These are phyloP conservation scores for Puya raimondii DNA, from an alignment of 176 grass and related monocot species.

Conservation along the genomic window DNA sequence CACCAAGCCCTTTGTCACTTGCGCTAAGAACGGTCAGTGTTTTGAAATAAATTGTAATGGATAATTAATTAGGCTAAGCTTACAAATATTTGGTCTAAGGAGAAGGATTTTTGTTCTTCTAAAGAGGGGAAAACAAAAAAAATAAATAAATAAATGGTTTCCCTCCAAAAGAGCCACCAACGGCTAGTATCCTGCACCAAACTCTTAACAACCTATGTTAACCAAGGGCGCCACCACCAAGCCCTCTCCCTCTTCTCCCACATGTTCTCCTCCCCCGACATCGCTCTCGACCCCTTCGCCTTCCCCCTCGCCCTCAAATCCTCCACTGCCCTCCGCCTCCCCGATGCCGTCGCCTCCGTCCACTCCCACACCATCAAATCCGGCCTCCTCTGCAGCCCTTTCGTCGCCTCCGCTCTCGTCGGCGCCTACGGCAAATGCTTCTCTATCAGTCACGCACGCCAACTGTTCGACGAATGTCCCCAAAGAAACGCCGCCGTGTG, in stretches of 20 bases:
- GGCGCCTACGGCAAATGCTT: conserved; percentile 28
- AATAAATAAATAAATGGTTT: background rate
- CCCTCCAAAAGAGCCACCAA: conserved; percentile 16
- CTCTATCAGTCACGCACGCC: conserved; percentile 18
- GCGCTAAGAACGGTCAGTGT: too few species aligned
- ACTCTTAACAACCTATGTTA: conserved; percentile 35
- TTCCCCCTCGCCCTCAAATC: conserved; percentile 65
- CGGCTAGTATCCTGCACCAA: conserved; percentile 44
- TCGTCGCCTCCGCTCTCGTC: conserved; percentile 48
- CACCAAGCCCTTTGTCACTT: too few species aligned
- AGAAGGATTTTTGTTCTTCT: too few species aligned
- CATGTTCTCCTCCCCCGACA: conserved; percentile 34
- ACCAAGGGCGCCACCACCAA: conserved; percentile 37
- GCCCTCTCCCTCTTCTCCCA: conserved; percentile 49
- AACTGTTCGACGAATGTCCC: conserved; percentile 67
- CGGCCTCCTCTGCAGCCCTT: conserved; percentile 27
- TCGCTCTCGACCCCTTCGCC: conserved; percentile 45
- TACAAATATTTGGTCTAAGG: too few species aligned
- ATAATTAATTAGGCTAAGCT: too few species aligned
- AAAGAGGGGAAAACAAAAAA: too few species aligned
- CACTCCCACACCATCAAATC: conserved; percentile 38
- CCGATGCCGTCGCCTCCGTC: conserved; percentile 15
- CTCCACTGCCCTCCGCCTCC: conserved; percentile 31
- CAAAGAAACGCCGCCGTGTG: conserved; percentile 42
- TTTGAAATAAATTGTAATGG: too few species aligned